phyloP scores from a whole-genome alignment of 352 stramenopile species.

The Halophytophthora polymorphica region DNA sequence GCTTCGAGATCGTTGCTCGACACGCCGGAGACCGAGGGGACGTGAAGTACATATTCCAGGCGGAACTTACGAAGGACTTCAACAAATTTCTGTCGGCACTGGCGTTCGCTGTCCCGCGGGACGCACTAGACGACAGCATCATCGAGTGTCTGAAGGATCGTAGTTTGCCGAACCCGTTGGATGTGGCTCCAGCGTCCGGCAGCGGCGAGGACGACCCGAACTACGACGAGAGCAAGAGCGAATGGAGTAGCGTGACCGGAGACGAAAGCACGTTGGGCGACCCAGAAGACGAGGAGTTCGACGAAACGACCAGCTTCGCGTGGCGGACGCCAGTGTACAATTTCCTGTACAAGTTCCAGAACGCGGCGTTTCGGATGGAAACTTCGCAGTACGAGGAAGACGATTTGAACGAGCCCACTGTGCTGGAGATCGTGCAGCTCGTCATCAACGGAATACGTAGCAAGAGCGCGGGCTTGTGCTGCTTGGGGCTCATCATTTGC shows the following conservation, averaged over 20 bases:
- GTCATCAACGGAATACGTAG: conserved; percentile 67
- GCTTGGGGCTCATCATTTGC: conserved; percentile 54
- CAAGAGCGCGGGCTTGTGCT: conserved; percentile 58
- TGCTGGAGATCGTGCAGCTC: conserved; percentile 56
- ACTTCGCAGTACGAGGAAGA: conserved; percentile 71
- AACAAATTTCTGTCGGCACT: conserved; percentile 72
- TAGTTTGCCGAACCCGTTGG: conserved; percentile 53
- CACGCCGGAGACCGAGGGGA: conserved; percentile 45
- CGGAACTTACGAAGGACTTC: conserved; percentile 68
- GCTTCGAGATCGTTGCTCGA: conserved; percentile 68
- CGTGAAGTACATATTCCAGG: conserved; percentile 82
- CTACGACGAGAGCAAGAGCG: conserved; percentile 67
- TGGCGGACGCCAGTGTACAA: conserved; percentile 72
- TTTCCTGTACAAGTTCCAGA: conserved; percentile 64
- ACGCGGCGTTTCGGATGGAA: conserved; percentile 69
- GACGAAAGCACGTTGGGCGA: conserved; percentile 82
- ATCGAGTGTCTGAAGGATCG: conserved; percentile 59
- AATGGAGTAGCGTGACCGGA: conserved; percentile 83
- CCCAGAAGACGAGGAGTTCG: conserved; percentile 77
- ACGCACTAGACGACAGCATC: conserved; percentile 65
- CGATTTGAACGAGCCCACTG: conserved; percentile 64
- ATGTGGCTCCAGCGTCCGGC: conserved; percentile 21
- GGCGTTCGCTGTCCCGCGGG: conserved; percentile 60
- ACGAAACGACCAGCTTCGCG: conserved; percentile 42
- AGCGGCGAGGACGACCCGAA: conserved; percentile 36